Evolutionary conservation across 345 rosid species (phyloP), one percentile per base, ranked within the genome.

Genomic region (Acer yangbiense): DNA sequence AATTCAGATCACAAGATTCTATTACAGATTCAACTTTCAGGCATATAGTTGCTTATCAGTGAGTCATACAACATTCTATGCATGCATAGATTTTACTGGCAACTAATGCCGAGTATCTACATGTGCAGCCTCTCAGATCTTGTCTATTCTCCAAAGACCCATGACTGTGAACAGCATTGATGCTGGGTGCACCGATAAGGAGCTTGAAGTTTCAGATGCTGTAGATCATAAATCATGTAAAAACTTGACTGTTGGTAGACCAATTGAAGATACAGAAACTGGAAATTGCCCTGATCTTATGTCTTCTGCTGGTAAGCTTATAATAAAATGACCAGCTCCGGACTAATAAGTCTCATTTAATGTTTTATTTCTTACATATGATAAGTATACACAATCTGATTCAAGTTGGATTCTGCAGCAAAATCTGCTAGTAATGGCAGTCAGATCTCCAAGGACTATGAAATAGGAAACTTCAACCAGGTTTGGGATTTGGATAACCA

Each of bases 141-240:
- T 90, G 82, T 87, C 93, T 61, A 68, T 88, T 83, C 98, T 95
- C 68, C 87, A 75, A 76, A 92, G 86, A 76, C 92, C 87, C 43
- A 62, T 69, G 61, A 60, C 57, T 41, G 75, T 54, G 39, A 78
- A 69, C 70, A 78, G 65, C 73, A 32, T 21, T 77, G 72, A 61
- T 77, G 83, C 77, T 6, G 82, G 69, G 35, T 60, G 83, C 79
- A 60, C 55, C 62, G 82, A 78, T 72, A 61, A 82, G 81, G 71
- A 43, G 57, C 81, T 79, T 79, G 77, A 81, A 78, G 83, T 73
- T 75, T 80, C 74, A 71, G 79, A 82, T 67, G 46, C 72, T 68
- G 69, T 67, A 44, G 46, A 74, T 43, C 61, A 81, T 57, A 82
- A 85, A 84, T 55, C 76, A 75, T 75, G 73, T 66, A 72, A 77